Evolutionary conservation across 2,329 filamentous ascomycete species (phyloP), one percentile per base, ranked within the genome.

Genomic region (Aureobasidium lini): DNA sequence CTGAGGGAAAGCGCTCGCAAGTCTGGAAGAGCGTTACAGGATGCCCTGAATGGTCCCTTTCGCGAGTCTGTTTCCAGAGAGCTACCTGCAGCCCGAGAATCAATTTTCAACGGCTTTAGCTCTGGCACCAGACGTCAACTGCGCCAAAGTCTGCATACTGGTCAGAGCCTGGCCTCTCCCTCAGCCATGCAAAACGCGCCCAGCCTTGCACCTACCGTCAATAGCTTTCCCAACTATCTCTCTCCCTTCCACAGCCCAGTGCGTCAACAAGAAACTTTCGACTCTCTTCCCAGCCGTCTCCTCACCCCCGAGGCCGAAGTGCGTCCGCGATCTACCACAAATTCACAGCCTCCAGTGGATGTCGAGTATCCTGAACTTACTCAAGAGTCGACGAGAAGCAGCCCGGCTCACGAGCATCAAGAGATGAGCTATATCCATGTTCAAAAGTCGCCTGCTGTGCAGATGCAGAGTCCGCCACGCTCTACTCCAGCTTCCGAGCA

Each of bases 121-220:
- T 69, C 72, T 53, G 69, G 71, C 4, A 73, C 72, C 7, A 68
- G 70, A 58, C 68, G 67, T 59, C 70, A 75, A 44, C 63, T 75
- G 11, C 72, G 70, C 43, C 69, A 72, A 52, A 70, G 71, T 34
- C 64, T 75, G 34, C 68, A 70, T 39, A 67, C 74, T 34, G 73
- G 73, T 29, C 69, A 74, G 59, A 71, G 72, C 48, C 65, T 76
- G 49, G 71, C 71, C 23, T 42, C 49, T 18, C 31, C 52, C 37
- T 39, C 58, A 53, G 44, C 28, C 32, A 18, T 46, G 36, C 59
- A 42, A n/a, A 54, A 28, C 39, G 62, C 31, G 32, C 59, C 57
- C 2, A 18, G 39, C 11, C 32, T 60, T n/a, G 48, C 48, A 32
- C 47, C 57, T 6, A 44, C 48, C 3, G 10, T 31, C 6, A 44